Percentiles rank a stretch among this genome's conserved stretches.
Evolutionary conservation across 805 yeast genomes (phyloP).

Genomic region (Priceomyces medius): DNA sequence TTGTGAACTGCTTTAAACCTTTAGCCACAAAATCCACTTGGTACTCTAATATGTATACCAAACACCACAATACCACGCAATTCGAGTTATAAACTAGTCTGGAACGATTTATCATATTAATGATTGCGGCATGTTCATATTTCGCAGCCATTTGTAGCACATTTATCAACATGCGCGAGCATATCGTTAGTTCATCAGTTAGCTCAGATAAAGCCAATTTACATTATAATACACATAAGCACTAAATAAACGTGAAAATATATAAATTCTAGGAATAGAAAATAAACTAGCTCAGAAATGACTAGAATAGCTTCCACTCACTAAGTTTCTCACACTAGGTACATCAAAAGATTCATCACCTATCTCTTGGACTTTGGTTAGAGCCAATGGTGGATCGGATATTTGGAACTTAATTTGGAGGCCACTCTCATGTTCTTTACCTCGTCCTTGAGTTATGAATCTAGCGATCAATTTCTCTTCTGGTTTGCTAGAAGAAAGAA

Average conservation of each 20-base stretch:
- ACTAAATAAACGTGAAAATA: not conserved
- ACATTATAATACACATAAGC: constrained; percentile 1
- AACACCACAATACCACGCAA: too few relatives aligned
- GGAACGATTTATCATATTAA: too few relatives aligned
- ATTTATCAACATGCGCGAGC: not conserved
- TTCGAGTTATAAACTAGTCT: too few relatives aligned
- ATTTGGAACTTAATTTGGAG: constrained; percentile 65
- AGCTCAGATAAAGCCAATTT: not conserved
- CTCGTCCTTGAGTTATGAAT: constrained; percentile 72
- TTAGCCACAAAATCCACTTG: not conserved
- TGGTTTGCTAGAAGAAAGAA: constrained; percentile 29
- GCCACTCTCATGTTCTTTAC: constrained; percentile 72
- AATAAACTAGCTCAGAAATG: constrained; percentile 22
- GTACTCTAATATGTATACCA: too few relatives aligned
- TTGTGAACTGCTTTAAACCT: not conserved
- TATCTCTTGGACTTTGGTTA: constrained; percentile 34
- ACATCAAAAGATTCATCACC: constrained; percentile 32
- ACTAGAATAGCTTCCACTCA: constrained; percentile 51
- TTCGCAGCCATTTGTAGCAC: not conserved
- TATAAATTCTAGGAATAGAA: too few relatives aligned
- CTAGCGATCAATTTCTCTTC: constrained; percentile 82
- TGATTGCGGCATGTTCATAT: too few relatives aligned
- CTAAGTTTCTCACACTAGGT: constrained; percentile 46
- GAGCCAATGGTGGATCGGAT: constrained; percentile 42
- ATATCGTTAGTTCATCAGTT: not conserved